Conservation (phyloP, 495 filamentous ascomycete species). For the Aspergillus funiculosus region DNA sequence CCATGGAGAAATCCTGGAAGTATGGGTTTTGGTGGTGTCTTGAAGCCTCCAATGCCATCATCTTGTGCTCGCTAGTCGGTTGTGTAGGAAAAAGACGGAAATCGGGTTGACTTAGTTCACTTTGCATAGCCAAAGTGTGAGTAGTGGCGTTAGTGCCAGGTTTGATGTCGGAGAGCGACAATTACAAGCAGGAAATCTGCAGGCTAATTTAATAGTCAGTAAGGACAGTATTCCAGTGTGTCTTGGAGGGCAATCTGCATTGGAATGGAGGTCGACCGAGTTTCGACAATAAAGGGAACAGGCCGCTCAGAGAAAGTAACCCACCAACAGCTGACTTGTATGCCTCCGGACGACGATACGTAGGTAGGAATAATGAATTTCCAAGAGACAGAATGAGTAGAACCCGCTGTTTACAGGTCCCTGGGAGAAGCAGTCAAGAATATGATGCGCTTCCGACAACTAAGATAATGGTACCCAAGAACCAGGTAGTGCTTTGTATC, state of each 20-base stretch:
- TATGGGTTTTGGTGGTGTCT: constrained; percentile 31
- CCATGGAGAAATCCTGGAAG: constrained; percentile 35
- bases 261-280: constrained; percentile 1
- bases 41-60: constrained; percentile 37
- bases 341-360: too few species aligned
- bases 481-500: too few species aligned
- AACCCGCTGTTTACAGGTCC: too few species aligned
- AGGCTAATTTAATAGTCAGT: constrained; percentile 4
- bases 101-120: constrained; percentile 17
- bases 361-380: too few species aligned
- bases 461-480: too few species aligned
- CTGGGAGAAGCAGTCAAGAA: too few species aligned
- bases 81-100: constrained; percentile 25
- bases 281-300: constrained; percentile 9
- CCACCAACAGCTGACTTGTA: too few species aligned
- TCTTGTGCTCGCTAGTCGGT: constrained; percentile 21
- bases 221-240: not conserved
- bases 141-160: constrained; percentile 4
- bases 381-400: too few species aligned
- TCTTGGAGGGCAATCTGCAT: not conserved
- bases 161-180: not conserved
- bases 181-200: constrained; percentile 11
- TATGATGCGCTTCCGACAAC: too few species aligned
- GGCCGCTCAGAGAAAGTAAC: constrained; percentile 15
- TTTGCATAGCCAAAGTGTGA: constrained; percentile 17